Percentiles rank a stretch among this genome's conserved stretches.
Conservation (phyloP, 345 rosid genomes). For the Garcia nutans region DNA sequence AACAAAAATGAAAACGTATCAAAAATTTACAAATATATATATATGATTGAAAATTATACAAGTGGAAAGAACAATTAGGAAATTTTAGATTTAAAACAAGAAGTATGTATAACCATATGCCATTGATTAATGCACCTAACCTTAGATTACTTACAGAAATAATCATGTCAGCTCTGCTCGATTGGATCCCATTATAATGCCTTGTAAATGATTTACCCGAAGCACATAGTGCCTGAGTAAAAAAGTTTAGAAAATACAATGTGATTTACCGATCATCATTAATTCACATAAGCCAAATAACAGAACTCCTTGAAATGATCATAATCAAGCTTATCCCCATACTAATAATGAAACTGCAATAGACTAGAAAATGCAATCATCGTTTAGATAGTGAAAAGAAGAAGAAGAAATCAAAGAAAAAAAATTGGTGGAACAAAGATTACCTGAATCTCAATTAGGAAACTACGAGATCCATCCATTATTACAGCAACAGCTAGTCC, state of each 20-base stretch:
- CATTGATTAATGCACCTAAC: neutral
- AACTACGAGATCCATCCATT: slow-evolving; percentile 87
- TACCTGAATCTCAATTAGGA: slow-evolving; percentile 91
- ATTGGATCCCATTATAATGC: slow-evolving; percentile 78
- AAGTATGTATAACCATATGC: neutral
- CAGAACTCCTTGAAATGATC: neutral
- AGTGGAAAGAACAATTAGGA: neutral
- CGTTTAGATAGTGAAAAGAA: neutral
- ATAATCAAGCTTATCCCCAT: neutral
- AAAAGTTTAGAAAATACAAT: slow-evolving; percentile 13
- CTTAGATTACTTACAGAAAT: slow-evolving; percentile 57
- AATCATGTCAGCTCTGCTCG: slow-evolving; percentile 88
- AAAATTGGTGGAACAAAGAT: neutral
- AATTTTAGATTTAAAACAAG: neutral
- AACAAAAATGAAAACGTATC: neutral
- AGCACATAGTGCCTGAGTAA: slow-evolving; percentile 69
- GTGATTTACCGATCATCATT: neutral
- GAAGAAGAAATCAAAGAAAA: neutral
- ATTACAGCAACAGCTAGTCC: slow-evolving; percentile 89
- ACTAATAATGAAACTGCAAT: neutral
- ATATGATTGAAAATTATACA: neutral
- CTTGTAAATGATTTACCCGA: slow-evolving; percentile 61
- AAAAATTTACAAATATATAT: no score
- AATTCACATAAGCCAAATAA: neutral
- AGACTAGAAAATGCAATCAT: neutral